Percentiles rank a stretch among this genome's conserved stretches.
Conservation (phyloP, 2,329 filamentous ascomycete genomes). For the Epichloe sp. region DNA sequence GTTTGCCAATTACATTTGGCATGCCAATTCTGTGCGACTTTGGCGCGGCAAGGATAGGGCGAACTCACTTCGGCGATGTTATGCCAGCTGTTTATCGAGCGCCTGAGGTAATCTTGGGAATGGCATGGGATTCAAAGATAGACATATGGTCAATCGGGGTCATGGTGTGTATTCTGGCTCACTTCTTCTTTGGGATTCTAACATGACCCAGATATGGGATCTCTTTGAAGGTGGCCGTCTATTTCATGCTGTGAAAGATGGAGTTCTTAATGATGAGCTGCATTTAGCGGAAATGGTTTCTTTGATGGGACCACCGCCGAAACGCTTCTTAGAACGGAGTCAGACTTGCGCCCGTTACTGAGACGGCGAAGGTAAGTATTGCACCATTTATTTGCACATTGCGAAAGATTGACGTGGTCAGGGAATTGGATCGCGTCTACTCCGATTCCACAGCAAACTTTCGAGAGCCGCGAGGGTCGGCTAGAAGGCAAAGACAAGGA, state of each 20-base stretch:
- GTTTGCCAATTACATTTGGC: constrained; percentile 12
- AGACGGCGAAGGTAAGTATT: neutral
- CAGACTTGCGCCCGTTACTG: constrained; percentile 1
- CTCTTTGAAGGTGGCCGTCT: constrained; percentile 18
- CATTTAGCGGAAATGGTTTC: constrained; percentile 24
- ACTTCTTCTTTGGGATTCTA: neutral
- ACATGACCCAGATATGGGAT: constrained; percentile 16
- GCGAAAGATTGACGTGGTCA: too few relatives aligned
- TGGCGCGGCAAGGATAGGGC: constrained; percentile 15
- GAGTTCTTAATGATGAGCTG: constrained; percentile 13
- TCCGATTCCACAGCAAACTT: too few relatives aligned
- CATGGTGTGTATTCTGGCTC: constrained; percentile 12
- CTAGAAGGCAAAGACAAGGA: too few relatives aligned
- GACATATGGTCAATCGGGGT: constrained; percentile 23
- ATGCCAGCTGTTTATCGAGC: constrained; percentile 22
- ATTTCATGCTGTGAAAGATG: constrained; percentile 12
- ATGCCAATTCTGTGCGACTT: constrained; percentile 17
- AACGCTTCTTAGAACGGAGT: constrained; percentile 19
- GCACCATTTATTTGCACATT: neutral
- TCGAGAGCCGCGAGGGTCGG: too few relatives aligned
- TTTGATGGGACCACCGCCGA: constrained; percentile 21
- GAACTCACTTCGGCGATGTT: constrained; percentile 14
- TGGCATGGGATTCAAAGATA: constrained; percentile 21
- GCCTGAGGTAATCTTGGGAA: constrained; percentile 21
- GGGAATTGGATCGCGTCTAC: too few relatives aligned